phyloP scores from a whole-genome alignment of 768 basidiomycete genomes.

The Rubroboletus pulcherrimus region DNA sequence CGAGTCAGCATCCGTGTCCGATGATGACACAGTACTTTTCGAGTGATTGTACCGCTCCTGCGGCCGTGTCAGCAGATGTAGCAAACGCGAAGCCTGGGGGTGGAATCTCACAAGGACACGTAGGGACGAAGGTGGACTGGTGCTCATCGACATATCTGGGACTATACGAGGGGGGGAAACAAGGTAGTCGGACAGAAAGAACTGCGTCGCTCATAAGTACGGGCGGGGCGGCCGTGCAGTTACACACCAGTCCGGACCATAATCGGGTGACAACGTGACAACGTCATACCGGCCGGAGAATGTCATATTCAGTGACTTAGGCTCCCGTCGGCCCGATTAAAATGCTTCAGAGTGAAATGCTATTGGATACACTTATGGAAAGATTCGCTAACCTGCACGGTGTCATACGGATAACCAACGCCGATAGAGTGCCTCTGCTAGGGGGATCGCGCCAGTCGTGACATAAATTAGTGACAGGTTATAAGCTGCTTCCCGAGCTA shows the following conservation, averaged over 20 bases:
- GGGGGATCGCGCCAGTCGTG: constrained; percentile 65
- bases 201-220: not conserved
- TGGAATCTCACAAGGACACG: not conserved
- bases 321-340: not conserved
- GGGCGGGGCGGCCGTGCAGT: not conserved
- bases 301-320: not conserved
- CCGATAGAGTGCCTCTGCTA: constrained; percentile 68
- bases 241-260: not conserved
- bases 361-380: not conserved
- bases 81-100: not conserved
- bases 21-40: constrained; percentile 4
- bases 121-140: constrained; percentile 14
- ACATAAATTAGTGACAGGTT: constrained; percentile 83
- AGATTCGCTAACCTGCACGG: not conserved
- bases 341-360: not conserved
- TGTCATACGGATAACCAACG: constrained; percentile 77
- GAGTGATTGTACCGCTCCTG: not conserved
- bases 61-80: not conserved
- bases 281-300: not conserved
- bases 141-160: constrained; percentile 9
- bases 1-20: constrained; percentile 24
- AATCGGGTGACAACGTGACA: not conserved
- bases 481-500: constrained; percentile 14
- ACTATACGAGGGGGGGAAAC: too few relatives aligned
- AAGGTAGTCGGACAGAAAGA: not conserved